Evolutionary conservation across 768 basidiomycete species (phyloP).

Genomic region (Boletus rex-veris): DNA sequence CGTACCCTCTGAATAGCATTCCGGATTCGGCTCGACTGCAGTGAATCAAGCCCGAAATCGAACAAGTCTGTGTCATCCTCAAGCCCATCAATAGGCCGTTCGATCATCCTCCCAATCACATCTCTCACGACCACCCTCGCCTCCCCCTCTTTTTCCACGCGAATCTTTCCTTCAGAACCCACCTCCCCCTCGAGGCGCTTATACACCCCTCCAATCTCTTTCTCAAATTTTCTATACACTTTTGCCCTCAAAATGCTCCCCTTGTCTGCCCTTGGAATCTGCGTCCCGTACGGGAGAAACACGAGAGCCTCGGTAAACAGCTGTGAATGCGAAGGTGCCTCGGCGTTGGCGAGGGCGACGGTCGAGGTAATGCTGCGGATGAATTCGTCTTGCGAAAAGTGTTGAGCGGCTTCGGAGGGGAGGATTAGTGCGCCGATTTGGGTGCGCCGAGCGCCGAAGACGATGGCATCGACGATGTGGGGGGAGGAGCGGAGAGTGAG

Average conservation of each 20-base stretch:
- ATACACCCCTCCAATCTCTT: slow-evolving; percentile 40
- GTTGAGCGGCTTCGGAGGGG: slow-evolving; percentile 40
- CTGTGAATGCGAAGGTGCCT: slow-evolving; percentile 52
- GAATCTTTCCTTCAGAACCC: slow-evolving; percentile 20
- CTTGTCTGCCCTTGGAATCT: slow-evolving; percentile 52
- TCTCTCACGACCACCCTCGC: slow-evolving; percentile 12
- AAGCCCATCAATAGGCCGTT: slow-evolving; percentile 14
- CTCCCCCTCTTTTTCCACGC: slow-evolving; percentile 4
- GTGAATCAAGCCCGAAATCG: slow-evolving; percentile 50
- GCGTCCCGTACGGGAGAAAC: slow-evolving; percentile 44
- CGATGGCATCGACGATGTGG: slow-evolving; percentile 47
- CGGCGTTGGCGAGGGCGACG: slow-evolving; percentile 47
- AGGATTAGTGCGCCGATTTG: slow-evolving; percentile 51
- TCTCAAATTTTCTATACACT: slow-evolving; percentile 49
- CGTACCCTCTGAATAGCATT: slow-evolving; percentile 44
- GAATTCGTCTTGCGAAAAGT: slow-evolving; percentile 27
- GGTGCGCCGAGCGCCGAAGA: slow-evolving; percentile 48
- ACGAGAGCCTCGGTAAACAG: slow-evolving; percentile 49
- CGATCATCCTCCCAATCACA: slow-evolving; percentile 21
- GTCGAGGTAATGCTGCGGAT: slow-evolving; percentile 38
- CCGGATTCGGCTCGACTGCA: slow-evolving; percentile 50
- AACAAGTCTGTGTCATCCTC: slow-evolving; percentile 39
- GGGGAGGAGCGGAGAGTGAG: slow-evolving; percentile 46
- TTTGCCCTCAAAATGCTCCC: slow-evolving; percentile 46
- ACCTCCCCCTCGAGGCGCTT: slow-evolving; percentile 42